Conservation (phyloP, 371 early-diverging fungal species). For the Cokeromyces recurvatus region DNA sequence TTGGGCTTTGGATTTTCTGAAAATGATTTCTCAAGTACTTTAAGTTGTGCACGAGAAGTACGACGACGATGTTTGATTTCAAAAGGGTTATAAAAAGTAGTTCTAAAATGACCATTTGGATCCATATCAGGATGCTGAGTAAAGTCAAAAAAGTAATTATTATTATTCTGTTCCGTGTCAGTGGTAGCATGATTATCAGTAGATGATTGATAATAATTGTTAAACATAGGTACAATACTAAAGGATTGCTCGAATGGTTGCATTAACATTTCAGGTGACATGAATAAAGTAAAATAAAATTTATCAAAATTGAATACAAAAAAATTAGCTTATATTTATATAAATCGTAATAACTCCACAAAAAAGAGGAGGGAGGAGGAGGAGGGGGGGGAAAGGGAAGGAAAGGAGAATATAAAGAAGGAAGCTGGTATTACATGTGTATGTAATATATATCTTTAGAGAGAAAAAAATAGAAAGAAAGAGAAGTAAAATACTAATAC, state of each 20-base stretch:
- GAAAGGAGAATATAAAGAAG: neutral
- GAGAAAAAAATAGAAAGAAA: neutral
- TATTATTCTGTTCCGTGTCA: too few relatives aligned
- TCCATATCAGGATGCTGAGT: neutral
- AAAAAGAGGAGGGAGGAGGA: neutral
- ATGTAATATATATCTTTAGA: too few relatives aligned
- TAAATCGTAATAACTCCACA: neutral
- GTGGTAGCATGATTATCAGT: too few relatives aligned
- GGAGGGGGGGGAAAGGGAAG: neutral
- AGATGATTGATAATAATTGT: constrained; percentile 2
- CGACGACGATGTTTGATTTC: constrained; percentile 57
- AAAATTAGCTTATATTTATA: neutral
- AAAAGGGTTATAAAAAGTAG: constrained; percentile 33
- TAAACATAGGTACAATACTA: constrained; percentile 3
- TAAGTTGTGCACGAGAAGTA: constrained; percentile 58
- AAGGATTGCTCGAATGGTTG: constrained; percentile 28
- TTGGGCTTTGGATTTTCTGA: constrained; percentile 62
- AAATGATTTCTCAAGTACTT: constrained; percentile 58
- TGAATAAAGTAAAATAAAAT: neutral
- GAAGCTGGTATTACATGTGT: neutral
- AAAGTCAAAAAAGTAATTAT: too few relatives aligned
- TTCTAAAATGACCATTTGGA: constrained; percentile 15
- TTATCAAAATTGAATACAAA: neutral
- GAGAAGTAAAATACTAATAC: neutral
- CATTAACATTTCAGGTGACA: constrained; percentile 29